phyloP scores from a whole-genome alignment of 2,329 filamentous ascomycete species.

The Fusarium annulatum region DNA sequence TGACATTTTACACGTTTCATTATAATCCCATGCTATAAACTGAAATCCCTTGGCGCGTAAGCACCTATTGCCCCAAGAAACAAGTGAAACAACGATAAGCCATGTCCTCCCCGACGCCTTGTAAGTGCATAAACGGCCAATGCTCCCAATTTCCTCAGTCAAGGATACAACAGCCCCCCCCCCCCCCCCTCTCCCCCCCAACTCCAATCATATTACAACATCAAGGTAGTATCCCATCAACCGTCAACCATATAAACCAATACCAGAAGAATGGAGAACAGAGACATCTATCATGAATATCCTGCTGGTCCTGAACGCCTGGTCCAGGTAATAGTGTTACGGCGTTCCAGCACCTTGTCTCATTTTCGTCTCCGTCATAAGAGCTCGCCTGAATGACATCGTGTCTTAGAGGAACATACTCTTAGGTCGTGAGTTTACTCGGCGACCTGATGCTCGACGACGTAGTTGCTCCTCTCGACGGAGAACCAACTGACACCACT shows the following conservation, averaged over 20 bases:
- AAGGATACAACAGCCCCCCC: constrained; percentile 34
- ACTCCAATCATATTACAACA: constrained; percentile 46
- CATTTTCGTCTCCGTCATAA: constrained; percentile 29
- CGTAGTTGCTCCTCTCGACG: constrained; percentile 71
- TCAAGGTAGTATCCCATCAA: constrained; percentile 33
- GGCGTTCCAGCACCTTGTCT: constrained; percentile 41
- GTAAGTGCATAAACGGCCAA: constrained; percentile 46
- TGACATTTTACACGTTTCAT: constrained; percentile 40
- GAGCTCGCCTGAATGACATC: constrained; percentile 8
- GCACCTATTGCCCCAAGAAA: constrained; percentile 34
- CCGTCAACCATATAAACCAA: constrained; percentile 35
- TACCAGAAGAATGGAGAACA: constrained; percentile 34
- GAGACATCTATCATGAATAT: constrained; percentile 40
- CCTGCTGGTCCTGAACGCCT: constrained; percentile 42
- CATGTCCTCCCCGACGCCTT: constrained; percentile 43
- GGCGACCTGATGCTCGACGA: constrained; percentile 62
- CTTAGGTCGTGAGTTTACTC: constrained; percentile 68
- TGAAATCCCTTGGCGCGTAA: constrained; percentile 39
- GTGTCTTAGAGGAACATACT: constrained; percentile 62
- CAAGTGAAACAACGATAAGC: constrained; percentile 31
- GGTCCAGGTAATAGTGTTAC: constrained; percentile 43
- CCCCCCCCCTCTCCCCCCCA: constrained; percentile 24
- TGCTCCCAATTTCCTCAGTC: constrained; percentile 39
- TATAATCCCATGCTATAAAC: constrained; percentile 40
- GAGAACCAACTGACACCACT: constrained; percentile 76